Evolutionary conservation across 2,329 filamentous ascomycete genomes (phyloP).

Genomic region (Pochonia chlamydosporia): DNA sequence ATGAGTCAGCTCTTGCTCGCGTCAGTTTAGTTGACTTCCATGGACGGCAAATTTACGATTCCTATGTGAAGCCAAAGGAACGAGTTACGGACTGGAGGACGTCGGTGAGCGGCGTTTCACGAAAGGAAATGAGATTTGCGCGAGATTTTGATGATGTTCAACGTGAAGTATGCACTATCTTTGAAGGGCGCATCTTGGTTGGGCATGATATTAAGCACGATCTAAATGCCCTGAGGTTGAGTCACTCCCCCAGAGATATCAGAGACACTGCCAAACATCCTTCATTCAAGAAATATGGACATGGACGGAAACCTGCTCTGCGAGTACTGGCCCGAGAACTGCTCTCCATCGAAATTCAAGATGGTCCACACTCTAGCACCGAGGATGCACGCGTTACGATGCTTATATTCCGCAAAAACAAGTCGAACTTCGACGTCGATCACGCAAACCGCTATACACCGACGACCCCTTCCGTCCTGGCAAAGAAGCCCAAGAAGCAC

Average conservation of each 20-base stretch:
- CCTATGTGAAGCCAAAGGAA: conserved; percentile 74
- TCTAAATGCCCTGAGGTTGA: conserved; percentile 68
- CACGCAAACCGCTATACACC: conserved; percentile 61
- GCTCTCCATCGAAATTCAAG: conserved; percentile 57
- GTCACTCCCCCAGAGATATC: conserved; percentile 71
- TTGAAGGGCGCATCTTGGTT: conserved; percentile 68
- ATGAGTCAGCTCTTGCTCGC: conserved; percentile 73
- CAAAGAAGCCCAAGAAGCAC: conserved; percentile 22
- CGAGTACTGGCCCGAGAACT: conserved; percentile 51
- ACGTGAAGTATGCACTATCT: conserved; percentile 58
- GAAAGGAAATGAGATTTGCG: conserved; percentile 64
- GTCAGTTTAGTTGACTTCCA: conserved; percentile 93
- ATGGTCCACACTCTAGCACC: conserved; percentile 59
- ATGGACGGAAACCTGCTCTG: conserved; percentile 65
- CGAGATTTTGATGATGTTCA: conserved; percentile 74
- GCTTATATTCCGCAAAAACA: conserved; percentile 78
- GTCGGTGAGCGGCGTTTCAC: conserved; percentile 72
- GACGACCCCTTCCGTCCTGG: conserved; percentile 12
- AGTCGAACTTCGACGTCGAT: conserved; percentile 79
- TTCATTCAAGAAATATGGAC: conserved; percentile 63
- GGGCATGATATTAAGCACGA: conserved; percentile 82
- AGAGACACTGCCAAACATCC: conserved; percentile 78
- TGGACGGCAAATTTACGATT: conserved; percentile 88
- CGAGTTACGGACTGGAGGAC: conserved; percentile 88
- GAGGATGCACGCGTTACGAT: conserved; percentile 86